Base-by-base conservation (phyloP, 2,329 filamentous ascomycete genomes). In the Botrytis byssoidea region DNA sequence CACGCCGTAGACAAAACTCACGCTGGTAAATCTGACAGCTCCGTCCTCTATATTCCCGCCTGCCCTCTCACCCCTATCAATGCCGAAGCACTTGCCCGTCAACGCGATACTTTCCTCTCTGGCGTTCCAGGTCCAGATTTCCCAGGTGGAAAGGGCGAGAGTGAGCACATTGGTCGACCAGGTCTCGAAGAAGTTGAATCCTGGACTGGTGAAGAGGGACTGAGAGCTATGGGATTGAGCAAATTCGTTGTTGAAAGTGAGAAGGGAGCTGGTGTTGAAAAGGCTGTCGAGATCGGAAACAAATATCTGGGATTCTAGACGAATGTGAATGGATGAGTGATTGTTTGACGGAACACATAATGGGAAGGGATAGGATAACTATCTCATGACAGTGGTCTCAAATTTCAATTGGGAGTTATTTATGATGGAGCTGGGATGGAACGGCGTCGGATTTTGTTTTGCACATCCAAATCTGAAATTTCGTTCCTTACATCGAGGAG, bases 41-140 rank as follows among this genome's bases (percentile, higher is more conserved):
- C 91, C 77, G 95, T 97, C 0, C 80, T 98, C 74, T 98, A 98
- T 79, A 97, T 98, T 72, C 94, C 95, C 0, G 91, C 93, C 0
- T 96, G 93, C 72, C 94, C 95, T 0, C 86, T 94, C 44, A 97
- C 94, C 0, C 88, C 91, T 68, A 84, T 85, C 64, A 97, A 96
- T 78, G 90, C 92, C 0, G 83, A 87, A 32, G 95, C 94, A 79
- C 84, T 95, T 1, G 86, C 83, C 2, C 87, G 88, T n/a, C 93
- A 97, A 83, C 87, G 91, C 35, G 85, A 88, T n/a, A 88, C 89
- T 0, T 95, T 95, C 77, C 81, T 91, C 2, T 81, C 84, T 0
- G 94, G 93, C 6, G 88, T 86, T 0, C 91, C 91, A 0, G 88
- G 87, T 0, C 91, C 90, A 37, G 91, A 93, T 77, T 93, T 93